Evolutionary conservation across 306 rosid species (phyloP), one percentile per base, ranked within the genome.

Genomic region (Prunus davidiana): DNA sequence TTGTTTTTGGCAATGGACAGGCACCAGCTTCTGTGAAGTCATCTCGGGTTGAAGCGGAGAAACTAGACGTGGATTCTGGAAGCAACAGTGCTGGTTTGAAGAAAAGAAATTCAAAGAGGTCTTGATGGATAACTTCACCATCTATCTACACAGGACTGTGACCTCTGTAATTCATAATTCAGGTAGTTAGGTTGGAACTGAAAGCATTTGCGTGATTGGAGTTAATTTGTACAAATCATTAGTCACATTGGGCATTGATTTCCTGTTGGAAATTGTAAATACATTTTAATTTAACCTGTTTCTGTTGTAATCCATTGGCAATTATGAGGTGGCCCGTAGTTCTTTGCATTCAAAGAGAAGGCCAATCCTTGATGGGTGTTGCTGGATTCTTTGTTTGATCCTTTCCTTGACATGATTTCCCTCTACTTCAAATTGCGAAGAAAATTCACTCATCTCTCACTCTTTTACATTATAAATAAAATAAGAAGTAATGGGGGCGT

Each of bases 151-250:
- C 84, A 79, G 71, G 70, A 76, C 77, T 84, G 8, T 8, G 75
- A 75, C 77, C 71, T 52, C 55, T 90, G 92, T 87, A 87, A 87
- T 65, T 64, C 43, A 16, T 57, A n/a, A 24, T 22, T 70, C 45
- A 11, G 77, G 46, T 32, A 61, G 69, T 62, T 64, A 13, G 45
- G 49, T 43, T 73, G 58, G 54, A 51, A 45, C 38, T 52, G 62
- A 51, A 64, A 46, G 82, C 64, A 47, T 20, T 47, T 73, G 55
- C 56, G 15, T 70, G 55, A 66, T 66, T 41, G 45, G 15, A 38
- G 43, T 38, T 51, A 12, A 16, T 20, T 7, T 72, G 76, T 58
- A 43, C 43, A 72, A 72, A 24, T 15, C 10, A 34, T n/a, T 18
- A 3, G 41, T 20, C 51, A n/a, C 16, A 12, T 14, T 57, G 41